A percentile compares a stretch with the other conserved stretches of the same genome.
These are phyloP conservation scores for Nosema granulosis DNA, from an alignment of 371 early-diverging fungal species.

Conservation along the genomic window DNA sequence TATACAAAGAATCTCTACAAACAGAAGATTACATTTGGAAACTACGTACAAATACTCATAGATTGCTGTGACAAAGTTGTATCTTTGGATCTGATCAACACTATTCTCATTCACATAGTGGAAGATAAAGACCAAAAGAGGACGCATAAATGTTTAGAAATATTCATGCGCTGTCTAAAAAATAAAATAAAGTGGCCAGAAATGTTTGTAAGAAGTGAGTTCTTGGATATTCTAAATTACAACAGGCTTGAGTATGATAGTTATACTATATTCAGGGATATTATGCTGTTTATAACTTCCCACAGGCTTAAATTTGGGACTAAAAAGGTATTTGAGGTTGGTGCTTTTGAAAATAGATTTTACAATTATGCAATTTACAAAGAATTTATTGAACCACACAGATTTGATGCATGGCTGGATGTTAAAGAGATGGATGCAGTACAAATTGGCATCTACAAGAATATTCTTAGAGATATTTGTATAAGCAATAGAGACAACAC, in stretches of 20 bases:
- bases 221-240: constrained; percentile 7
- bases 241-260: background rate
- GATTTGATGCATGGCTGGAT: constrained; percentile 12
- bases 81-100: constrained; percentile 24
- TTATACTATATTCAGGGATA: constrained; percentile 15
- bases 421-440: background rate
- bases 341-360: constrained; percentile 7
- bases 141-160: constrained; percentile 7
- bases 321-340: background rate
- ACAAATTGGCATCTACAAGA: constrained; percentile 6
- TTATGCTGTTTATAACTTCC: background rate
- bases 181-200: constrained; percentile 16
- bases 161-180: constrained; percentile 7
- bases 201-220: constrained; percentile 15
- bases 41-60: constrained; percentile 22
- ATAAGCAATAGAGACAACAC: constrained; percentile 23
- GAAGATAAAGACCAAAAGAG: background rate
- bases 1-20: constrained; percentile 32
- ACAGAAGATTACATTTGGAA: background rate
- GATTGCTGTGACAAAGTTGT: constrained; percentile 18
- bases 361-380: constrained; percentile 37
- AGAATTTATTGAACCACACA: constrained; percentile 4
- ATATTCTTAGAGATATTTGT: constrained; percentile 7
- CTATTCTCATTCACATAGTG: background rate
- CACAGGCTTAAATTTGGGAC: constrained; percentile 7